These are phyloP conservation scores for Boletus tomentosulus DNA, from an alignment of 768 basidiomycete species.

Conservation along the genomic window DNA sequence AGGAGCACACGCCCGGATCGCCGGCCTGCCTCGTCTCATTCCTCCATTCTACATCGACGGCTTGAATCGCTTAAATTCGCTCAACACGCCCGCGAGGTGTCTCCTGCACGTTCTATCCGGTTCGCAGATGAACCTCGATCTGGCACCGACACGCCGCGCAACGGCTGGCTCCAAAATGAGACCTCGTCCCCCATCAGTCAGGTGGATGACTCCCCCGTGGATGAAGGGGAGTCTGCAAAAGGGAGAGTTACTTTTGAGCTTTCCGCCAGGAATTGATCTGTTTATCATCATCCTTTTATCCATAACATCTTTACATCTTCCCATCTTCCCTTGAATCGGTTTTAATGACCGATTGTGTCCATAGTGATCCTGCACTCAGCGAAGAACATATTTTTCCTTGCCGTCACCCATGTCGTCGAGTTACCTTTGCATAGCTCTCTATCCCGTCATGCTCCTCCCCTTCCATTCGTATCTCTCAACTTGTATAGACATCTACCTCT, in stretches of 20 bases:
- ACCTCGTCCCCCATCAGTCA: constrained; percentile 8
- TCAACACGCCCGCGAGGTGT: constrained; percentile 35
- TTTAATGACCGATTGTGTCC: constrained; percentile 2
- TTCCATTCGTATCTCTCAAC: constrained; percentile 6
- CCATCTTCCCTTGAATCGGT: neutral
- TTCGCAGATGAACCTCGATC: constrained; percentile 39
- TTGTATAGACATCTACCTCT: neutral
- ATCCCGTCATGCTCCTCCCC: neutral
- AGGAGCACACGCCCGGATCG: constrained; percentile 16
- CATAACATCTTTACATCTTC: neutral
- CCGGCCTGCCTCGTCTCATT: constrained; percentile 14
- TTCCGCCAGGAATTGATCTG: constrained; percentile 6
- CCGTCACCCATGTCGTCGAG: neutral
- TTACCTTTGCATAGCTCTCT: neutral
- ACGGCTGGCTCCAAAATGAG: constrained; percentile 17
- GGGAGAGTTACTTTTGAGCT: constrained; percentile 21
- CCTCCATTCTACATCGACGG: constrained; percentile 27
- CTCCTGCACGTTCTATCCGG: constrained; percentile 45
- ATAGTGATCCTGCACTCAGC: neutral
- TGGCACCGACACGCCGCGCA: constrained; percentile 20
- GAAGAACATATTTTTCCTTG: constrained; percentile 1
- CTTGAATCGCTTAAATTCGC: constrained; percentile 26
- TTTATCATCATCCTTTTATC: neutral
- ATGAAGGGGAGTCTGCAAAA: constrained; percentile 17
- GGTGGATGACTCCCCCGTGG: constrained; percentile 5